Conservation (phyloP, 2,329 filamentous ascomycete species). For the Chalaropsis ovoidea region DNA sequence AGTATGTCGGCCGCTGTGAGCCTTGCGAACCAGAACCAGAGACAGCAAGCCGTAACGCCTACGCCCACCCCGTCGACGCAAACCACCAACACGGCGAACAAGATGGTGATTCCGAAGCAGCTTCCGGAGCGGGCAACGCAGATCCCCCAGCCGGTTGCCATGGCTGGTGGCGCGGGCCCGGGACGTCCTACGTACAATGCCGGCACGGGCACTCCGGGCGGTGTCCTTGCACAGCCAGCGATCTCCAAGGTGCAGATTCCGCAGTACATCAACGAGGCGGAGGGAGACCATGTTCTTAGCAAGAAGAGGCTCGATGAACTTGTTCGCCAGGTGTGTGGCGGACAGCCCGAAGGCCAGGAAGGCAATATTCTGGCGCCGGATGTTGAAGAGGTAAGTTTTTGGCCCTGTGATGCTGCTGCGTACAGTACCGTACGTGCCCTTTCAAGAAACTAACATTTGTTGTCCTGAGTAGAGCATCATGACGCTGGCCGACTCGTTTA, state of each 20-base stretch:
- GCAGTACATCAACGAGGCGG: slow-evolving; percentile 76
- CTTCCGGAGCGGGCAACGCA: slow-evolving; percentile 58
- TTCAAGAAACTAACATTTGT: not conserved
- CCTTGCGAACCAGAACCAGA: slow-evolving; percentile 38
- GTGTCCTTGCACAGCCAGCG: slow-evolving; percentile 79
- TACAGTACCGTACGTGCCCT: not conserved
- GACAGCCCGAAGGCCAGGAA: slow-evolving; percentile 59
- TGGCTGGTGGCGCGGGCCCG: slow-evolving; percentile 51
- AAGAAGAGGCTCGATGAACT: slow-evolving; percentile 97
- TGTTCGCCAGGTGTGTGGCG: slow-evolving; percentile 84
- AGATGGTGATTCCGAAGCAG: slow-evolving; percentile 75
- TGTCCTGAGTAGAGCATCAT: slow-evolving; percentile 58
- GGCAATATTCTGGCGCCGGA: slow-evolving; percentile 76
- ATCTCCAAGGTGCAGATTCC: slow-evolving; percentile 73
- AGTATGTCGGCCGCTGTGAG: slow-evolving; percentile 43
- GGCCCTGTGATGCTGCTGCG: not conserved
- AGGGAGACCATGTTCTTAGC: slow-evolving; percentile 85
- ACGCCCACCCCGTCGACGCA: slow-evolving; percentile 34
- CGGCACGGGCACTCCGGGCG: slow-evolving; percentile 64
- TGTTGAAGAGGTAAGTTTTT: slow-evolving; percentile 72
- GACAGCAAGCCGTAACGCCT: slow-evolving; percentile 28
- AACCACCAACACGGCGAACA: slow-evolving; percentile 40
- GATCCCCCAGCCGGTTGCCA: slow-evolving; percentile 61
- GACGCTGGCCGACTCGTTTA: slow-evolving; percentile 83
- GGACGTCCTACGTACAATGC: slow-evolving; percentile 74